Conservation (phyloP, 2,329 filamentous ascomycete genomes). For the Anthostomella pinea region DNA sequence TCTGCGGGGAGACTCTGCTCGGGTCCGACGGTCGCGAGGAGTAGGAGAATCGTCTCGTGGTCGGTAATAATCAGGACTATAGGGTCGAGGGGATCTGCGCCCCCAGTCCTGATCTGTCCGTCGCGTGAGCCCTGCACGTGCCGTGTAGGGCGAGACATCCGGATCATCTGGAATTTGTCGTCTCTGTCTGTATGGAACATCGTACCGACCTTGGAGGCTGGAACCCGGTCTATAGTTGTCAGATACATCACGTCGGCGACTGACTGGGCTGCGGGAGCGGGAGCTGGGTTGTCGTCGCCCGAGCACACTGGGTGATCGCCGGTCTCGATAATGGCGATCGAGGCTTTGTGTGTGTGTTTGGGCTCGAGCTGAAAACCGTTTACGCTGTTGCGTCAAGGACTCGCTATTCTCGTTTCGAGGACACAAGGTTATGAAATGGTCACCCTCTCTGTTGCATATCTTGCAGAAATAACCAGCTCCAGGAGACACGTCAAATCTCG, state of each 20-base stretch:
- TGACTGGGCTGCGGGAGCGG: conserved; percentile 9
- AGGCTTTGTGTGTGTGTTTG: too few species aligned
- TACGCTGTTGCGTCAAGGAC: conserved; percentile 35
- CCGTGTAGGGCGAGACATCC: conserved; percentile 16
- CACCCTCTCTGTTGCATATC: conserved; percentile 32
- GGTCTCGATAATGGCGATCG: conserved; percentile 8
- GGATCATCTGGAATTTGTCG: conserved; percentile 1
- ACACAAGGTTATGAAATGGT: conserved; percentile 37
- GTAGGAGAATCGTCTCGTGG: neutral
- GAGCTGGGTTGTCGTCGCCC: conserved; percentile 4
- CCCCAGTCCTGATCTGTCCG: conserved; percentile 1
- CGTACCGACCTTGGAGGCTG: conserved; percentile 3
- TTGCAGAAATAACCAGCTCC: conserved; percentile 31
- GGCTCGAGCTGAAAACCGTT: too few species aligned
- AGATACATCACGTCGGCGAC: conserved; percentile 1
- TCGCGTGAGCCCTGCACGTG: conserved; percentile 13
- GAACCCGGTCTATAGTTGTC: conserved; percentile 11
- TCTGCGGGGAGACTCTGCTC: conserved; percentile 2
- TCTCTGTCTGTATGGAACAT: neutral
- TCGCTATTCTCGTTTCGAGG: conserved; percentile 31
- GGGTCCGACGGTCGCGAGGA: neutral
- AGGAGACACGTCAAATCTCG: conserved; percentile 34
- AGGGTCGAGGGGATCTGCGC: conserved; percentile 1
- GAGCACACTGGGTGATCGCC: conserved; percentile 10
- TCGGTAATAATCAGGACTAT: conserved; percentile 1